A percentile compares a stretch with the other conserved stretches of the same genome.
Evolutionary conservation across 1,139 yeast species (phyloP).

Genomic region (Protomyces arabidopsidicola): DNA sequence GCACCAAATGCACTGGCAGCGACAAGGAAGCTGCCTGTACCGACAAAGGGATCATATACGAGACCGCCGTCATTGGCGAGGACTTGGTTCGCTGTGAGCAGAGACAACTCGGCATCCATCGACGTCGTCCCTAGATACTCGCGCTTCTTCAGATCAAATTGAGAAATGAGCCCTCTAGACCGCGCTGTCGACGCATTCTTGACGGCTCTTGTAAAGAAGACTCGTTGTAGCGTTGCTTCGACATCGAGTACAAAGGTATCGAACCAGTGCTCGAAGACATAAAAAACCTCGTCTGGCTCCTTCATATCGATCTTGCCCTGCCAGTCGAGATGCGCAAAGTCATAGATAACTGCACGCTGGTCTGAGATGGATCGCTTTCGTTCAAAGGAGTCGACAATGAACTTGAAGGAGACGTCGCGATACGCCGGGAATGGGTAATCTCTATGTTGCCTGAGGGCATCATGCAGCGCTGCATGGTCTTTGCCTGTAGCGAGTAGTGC

Average conservation of each 20-base stretch:
- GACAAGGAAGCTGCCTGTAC: constrained; percentile 90
- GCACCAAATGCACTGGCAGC: constrained; percentile 89
- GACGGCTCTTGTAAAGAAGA: constrained; percentile 36
- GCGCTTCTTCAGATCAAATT: constrained; percentile 74
- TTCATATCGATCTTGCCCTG: constrained; percentile 76
- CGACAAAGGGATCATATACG: constrained; percentile 91
- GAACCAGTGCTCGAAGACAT: constrained; percentile 68
- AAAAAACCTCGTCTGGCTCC: constrained; percentile 65
- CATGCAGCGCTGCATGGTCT: constrained; percentile 55
- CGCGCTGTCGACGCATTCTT: constrained; percentile 52
- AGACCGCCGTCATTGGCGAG: constrained; percentile 46
- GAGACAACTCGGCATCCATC: constrained; percentile 60
- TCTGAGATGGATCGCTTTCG: constrained; percentile 57
- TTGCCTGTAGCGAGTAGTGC: constrained; percentile 79
- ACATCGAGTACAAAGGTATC: constrained; percentile 30
- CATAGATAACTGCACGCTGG: constrained; percentile 62
- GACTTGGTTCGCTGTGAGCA: constrained; percentile 44
- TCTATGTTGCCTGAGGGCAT: constrained; percentile 45
- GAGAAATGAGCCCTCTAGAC: constrained; percentile 72
- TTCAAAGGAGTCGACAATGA: constrained; percentile 71
- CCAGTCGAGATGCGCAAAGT: constrained; percentile 64
- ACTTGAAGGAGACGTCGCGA: constrained; percentile 59
- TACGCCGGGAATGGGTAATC: constrained; percentile 37
- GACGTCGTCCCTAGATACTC: constrained; percentile 93
- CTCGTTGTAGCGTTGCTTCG: not conserved